Base-by-base conservation (phyloP, 2,329 filamentous ascomycete species). In the Eutypa lata region DNA sequence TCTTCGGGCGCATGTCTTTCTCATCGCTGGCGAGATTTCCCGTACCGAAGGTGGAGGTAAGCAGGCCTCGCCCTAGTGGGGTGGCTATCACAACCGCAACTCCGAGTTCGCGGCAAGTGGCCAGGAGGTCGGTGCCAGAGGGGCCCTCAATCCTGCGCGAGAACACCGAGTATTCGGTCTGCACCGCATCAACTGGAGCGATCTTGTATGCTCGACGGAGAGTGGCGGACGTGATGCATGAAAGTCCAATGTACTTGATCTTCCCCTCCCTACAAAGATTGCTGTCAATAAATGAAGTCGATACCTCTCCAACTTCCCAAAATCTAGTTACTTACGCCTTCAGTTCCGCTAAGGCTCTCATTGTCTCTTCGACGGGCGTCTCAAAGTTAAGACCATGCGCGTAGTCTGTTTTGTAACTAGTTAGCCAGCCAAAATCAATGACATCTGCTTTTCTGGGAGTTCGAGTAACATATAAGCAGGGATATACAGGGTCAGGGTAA, bases 151-250 rank as follows among this genome's bases (percentile, higher is more conserved):
- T 79, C 40, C 80, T 77, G 7, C 72, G 64, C 1, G 69, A 68
- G 58, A 80, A 81, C 1, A 75, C 72, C 3, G 71, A 76, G 64
- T 78, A 82, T 58, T 82, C 80, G 47, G 80, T 71, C 65, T 84
- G 78, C n/a, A 78, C 74, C 8, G 75, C 76, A 4, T 73, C 67
- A 50, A 84, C 76, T 6, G 72, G 77, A 52, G 76, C 71, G 3
- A 83, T 68, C 14, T 68, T 70, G 61, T 68, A 62, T 4, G 81
- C 81, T 18, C 79, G 72, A 6, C 75, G 73, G 35, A 84, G 71
- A 0, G 79, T 78, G 7, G 68, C 65, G 4, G 77, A 73, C 24
- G 71, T 74, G 51, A 76, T 74, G 57, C 79, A 77, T 13, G 71
- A 76, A 7, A 84, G 64, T 1, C 79, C 79, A 3, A 84, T 67